These are phyloP conservation scores for Nevesoporus exiguus DNA, from an alignment of 768 basidiomycete species.

Conservation along the genomic window DNA sequence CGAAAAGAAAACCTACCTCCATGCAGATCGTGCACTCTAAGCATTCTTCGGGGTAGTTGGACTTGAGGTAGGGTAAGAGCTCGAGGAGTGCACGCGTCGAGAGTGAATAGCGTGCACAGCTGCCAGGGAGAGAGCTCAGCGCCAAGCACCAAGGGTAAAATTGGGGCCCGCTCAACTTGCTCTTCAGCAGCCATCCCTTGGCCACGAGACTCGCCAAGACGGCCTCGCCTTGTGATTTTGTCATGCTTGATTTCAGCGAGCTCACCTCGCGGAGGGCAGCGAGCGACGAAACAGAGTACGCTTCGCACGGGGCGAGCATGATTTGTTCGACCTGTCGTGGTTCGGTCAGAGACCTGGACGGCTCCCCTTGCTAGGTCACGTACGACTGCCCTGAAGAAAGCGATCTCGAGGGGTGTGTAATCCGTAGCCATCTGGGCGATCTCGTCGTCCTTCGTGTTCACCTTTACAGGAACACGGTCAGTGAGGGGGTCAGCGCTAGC, in stretches of 20 bases:
- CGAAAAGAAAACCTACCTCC: constrained; percentile 44
- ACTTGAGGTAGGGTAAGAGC: constrained; percentile 67
- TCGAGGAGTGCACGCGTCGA: constrained; percentile 74
- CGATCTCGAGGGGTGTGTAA: constrained; percentile 73
- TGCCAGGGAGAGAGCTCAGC: constrained; percentile 19
- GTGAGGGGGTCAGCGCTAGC: neutral
- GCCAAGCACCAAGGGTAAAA: neutral
- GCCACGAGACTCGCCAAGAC: constrained; percentile 79
- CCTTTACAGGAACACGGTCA: constrained; percentile 40
- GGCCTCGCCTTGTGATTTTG: constrained; percentile 69
- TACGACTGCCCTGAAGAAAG: constrained; percentile 82
- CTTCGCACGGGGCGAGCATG: constrained; percentile 70
- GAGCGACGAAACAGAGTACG: constrained; percentile 74
- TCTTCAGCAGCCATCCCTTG: constrained; percentile 74
- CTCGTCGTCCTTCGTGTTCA: constrained; percentile 77
- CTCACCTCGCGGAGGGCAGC: constrained; percentile 71
- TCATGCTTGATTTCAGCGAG: constrained; percentile 58
- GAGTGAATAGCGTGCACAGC: constrained; percentile 71
- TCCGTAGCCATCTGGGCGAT: constrained; percentile 84
- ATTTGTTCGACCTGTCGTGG: constrained; percentile 74
- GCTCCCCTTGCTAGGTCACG: constrained; percentile 28
- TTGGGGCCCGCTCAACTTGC: constrained; percentile 51
- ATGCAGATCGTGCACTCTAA: constrained; percentile 72
- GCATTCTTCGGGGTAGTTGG: constrained; percentile 66
- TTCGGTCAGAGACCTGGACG: neutral